These are phyloP conservation scores for Emmonsiellopsis sp. DNA, from an alignment of 2,329 filamentous ascomycete genomes.

Conservation along the genomic window DNA sequence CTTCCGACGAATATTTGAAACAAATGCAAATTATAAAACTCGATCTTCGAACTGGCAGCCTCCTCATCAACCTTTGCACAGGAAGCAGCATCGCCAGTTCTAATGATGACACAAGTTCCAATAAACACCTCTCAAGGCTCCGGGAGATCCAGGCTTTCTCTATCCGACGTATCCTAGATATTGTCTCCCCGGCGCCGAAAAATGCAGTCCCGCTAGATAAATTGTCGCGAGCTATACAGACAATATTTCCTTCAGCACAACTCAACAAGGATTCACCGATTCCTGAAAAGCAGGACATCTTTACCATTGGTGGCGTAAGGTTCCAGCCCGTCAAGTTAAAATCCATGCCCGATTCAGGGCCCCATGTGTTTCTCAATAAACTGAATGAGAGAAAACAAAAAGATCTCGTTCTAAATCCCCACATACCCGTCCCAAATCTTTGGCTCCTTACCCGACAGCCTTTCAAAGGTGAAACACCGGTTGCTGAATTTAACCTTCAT, in stretches of 20 bases:
- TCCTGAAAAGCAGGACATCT: conserved; percentile 32
- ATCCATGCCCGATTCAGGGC: background rate
- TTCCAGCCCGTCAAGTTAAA: conserved; percentile 28
- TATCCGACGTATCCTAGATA: conserved; percentile 38
- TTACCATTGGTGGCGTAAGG: conserved; percentile 41
- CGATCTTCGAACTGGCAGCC: conserved; percentile 24
- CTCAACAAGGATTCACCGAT: background rate
- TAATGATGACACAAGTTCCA: conserved; percentile 7
- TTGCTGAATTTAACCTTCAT: conserved; percentile 14
- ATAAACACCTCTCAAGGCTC: background rate
- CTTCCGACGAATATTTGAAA: conserved; percentile 46
- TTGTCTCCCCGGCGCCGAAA: conserved; percentile 37
- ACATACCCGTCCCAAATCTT: conserved; percentile 12
- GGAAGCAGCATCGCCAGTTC: no score
- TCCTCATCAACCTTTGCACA: conserved; percentile 14
- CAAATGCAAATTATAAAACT: conserved; percentile 22
- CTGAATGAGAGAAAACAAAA: conserved; percentile 1
- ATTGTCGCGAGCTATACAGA: conserved; percentile 8
- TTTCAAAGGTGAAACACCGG: conserved; percentile 18
- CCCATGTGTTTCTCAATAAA: background rate
- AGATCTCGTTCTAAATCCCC: background rate
- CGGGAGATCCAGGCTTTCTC: conserved; percentile 31
- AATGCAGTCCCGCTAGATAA: conserved; percentile 34
- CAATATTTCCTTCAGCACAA: background rate
- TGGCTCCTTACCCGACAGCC: conserved; percentile 32